phyloP scores from a whole-genome alignment of 768 basidiomycete genomes.

The Astraeus odoratus region DNA sequence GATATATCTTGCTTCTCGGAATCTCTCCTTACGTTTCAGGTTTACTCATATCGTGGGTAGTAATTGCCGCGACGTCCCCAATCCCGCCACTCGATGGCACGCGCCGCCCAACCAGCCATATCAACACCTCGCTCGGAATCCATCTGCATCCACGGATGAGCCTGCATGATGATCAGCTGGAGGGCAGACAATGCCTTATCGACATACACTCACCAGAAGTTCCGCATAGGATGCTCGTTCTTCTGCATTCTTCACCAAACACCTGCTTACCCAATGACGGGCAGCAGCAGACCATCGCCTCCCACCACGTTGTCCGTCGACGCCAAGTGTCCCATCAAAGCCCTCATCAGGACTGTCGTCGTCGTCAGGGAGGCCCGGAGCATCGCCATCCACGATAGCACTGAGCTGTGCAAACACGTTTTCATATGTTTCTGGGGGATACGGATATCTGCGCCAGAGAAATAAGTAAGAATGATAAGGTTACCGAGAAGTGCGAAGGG shows the following conservation, averaged over 20 bases:
- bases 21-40: constrained; percentile 1
- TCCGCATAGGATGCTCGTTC: constrained; percentile 78
- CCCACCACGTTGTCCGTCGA: constrained; percentile 6
- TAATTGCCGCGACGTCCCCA: constrained; percentile 13
- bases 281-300: constrained; percentile 40
- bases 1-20: constrained; percentile 6
- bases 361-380: constrained; percentile 75
- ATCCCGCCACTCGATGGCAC: constrained; percentile 38
- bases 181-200: not conserved
- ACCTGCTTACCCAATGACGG: constrained; percentile 74
- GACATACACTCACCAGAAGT: constrained; percentile 57
- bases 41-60: constrained; percentile 18
- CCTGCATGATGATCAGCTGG: constrained; percentile 29
- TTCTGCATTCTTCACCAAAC: constrained; percentile 76
- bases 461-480: not conserved
- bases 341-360: constrained; percentile 17
- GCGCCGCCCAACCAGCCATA: constrained; percentile 77
- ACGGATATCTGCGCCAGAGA: constrained; percentile 59
- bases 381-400: constrained; percentile 95
- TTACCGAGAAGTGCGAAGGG: not conserved
- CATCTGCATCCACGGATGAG: constrained; percentile 71
- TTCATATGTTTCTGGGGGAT: constrained; percentile 94
- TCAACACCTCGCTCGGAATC: constrained; percentile 62
- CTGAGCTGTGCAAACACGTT: constrained; percentile 96
- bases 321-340: constrained; percentile 2